Base-by-base conservation (phyloP, 768 basidiomycete genomes). In the Leccinum incarnatum region DNA sequence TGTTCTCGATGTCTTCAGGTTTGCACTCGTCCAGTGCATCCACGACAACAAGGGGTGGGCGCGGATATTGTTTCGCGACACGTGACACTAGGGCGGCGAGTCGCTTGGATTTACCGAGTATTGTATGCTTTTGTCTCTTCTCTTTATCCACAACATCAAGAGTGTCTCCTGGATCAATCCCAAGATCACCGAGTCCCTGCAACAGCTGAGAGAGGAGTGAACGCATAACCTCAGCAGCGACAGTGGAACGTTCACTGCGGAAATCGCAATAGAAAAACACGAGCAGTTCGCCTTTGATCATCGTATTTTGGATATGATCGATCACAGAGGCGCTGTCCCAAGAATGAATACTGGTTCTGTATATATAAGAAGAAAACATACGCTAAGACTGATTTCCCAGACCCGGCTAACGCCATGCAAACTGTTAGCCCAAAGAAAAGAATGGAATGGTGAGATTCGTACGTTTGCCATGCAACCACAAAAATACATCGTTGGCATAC, bases 11-110 rank as follows among this genome's bases (percentile, higher is more conserved):
- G 7, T 63, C 55, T 14, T 42, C 25, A 32, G 3, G 30, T 30
- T 30, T 30, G 50, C 66, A 66, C 51, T 66, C 65, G 15, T 67
- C 66, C 2, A 67, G 23, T 0, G 60, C 66, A 19, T 67, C 65
- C 2, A 67, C 52, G 5, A 62, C 52, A 1, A 64, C 1, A 6
- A 57, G 21, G 0, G 62, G 66, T 5, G 15, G 60, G 6, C 17
- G 50, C 2, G 2, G 10, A n/a, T 58, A 40, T 11, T 7, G 15
- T 11, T 36, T 46, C 4, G 53, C 62, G 0, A 36, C 37, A 6
- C 23, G 23, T 10, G 61, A 61, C 21, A 23, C 12, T 12, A 47
- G 6, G 21, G n/a, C 5, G 12, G 46, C 46, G 46, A 47, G 46
- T 14, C 46, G 46, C 23, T 47, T 47, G 23, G 46, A 21, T 10